Conservation (phyloP, 495 filamentous ascomycete species). For the Sphaerosporella brunnea region DNA sequence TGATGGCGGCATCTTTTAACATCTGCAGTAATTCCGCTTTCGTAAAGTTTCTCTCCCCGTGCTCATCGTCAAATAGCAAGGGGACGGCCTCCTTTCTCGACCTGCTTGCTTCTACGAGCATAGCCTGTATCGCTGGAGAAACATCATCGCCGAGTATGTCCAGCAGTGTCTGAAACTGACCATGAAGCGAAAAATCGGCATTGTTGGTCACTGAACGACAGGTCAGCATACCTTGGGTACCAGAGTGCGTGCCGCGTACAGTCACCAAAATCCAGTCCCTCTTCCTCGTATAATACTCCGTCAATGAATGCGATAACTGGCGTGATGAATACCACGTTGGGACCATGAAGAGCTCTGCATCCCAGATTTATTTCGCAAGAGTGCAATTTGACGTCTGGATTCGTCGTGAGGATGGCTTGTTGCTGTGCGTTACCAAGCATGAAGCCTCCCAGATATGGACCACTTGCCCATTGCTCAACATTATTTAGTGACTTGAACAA, state of each 20-base stretch:
- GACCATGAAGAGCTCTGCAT: conserved; percentile 38
- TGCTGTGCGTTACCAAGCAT: conserved; percentile 52
- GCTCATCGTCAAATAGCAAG: conserved; percentile 3
- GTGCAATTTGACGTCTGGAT: conserved; percentile 53
- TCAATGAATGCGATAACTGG: conserved; percentile 49
- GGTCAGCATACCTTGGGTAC: neutral
- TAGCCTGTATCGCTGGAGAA: conserved; percentile 6
- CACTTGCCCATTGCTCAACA: conserved; percentile 28
- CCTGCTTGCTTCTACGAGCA: conserved; percentile 16
- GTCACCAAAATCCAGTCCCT: conserved; percentile 58
- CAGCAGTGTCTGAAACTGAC: conserved; percentile 17
- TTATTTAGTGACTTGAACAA: conserved; percentile 50
- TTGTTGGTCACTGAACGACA: conserved; percentile 13
- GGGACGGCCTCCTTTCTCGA: conserved; percentile 18
- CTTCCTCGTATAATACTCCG: conserved; percentile 47
- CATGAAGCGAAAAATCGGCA: conserved; percentile 19
- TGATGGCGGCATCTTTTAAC: conserved; percentile 6
- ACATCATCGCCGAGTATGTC: conserved; percentile 13
- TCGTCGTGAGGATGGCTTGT: conserved; percentile 51
- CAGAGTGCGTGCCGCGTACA: conserved; percentile 6
- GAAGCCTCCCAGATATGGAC: conserved; percentile 55
- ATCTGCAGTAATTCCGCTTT: conserved; percentile 8
- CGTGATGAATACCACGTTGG: conserved; percentile 51
- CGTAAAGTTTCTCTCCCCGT: conserved; percentile 8
- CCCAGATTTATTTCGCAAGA: conserved; percentile 62